Base-by-base conservation (phyloP, 2,329 filamentous ascomycete genomes). In the Ploettnerulaceae sp. region DNA sequence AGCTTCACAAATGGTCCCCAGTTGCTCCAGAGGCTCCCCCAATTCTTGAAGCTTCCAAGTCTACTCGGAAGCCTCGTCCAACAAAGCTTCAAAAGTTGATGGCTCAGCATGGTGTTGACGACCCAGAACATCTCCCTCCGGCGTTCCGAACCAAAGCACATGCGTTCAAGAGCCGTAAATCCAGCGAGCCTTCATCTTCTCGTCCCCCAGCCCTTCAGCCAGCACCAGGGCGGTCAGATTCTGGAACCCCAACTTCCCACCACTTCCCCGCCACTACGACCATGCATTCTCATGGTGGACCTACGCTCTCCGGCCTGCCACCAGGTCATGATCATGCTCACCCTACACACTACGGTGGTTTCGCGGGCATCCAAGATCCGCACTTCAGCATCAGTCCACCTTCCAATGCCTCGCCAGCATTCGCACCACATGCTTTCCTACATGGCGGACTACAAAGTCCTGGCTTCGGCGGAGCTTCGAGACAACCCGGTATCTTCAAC, bases 51-150 rank as follows among this genome's bases (percentile, higher is more conserved):
- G 79, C 84, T 12, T 97, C 91, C 0, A 78, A 90, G 53, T 96
- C 90, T 39, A 98, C 93, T 4, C 80, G 93, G 48, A 98, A 98
- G 67, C 93, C 93, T 31, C 82, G 93, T 7, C 93, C 93, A 7
- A 98, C 93, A 0, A 98, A 98, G 68, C 79, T 96, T 55, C 91
- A 97, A 66, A 97, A 96, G 70, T 79, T 97, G 60, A 84, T 98
- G 73, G 82, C 82, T 1, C 85, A 93, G 59, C 81, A 93, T 51
- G 90, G 89, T 2, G 88, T 97, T 9, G 84, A 90, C 3, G 89
- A 94, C 56, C 88, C 89, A 0, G 91, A 97, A 44, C 87, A 96
- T 56, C 74, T 98, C 4, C 93, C 93, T 0, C 82, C 89, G 51
- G 81, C 86, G 56, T 46, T 63, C 17, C 52, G 59, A 11, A 60